Conservation (phyloP, 2,329 filamentous ascomycete species). For the Aspergillus nomiae region DNA sequence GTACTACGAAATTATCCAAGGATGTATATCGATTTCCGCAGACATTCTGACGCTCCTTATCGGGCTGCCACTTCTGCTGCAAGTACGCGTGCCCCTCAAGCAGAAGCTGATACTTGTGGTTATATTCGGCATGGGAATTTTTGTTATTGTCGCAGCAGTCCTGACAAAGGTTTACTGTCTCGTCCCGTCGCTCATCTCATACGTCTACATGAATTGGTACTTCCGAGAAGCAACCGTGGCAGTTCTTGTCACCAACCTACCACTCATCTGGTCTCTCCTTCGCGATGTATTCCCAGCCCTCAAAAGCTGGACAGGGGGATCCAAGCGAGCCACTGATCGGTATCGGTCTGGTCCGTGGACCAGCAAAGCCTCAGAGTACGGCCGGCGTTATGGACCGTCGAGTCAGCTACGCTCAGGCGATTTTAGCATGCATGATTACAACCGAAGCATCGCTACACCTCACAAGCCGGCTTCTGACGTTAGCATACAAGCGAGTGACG, state of each 20-base stretch:
- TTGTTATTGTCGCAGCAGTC: constrained; percentile 52
- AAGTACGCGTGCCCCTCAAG: constrained; percentile 42
- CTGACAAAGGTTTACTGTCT: constrained; percentile 54
- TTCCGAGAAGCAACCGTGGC: constrained; percentile 49
- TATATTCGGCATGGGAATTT: constrained; percentile 49
- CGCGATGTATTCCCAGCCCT: constrained; percentile 50
- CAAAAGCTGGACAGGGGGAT: constrained; percentile 44
- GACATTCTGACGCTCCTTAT: constrained; percentile 47
- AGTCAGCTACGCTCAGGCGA: constrained; percentile 32
- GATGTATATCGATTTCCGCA: constrained; percentile 48
- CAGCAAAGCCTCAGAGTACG: constrained; percentile 29
- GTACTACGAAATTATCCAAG: constrained; percentile 49
- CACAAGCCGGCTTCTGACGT: constrained; percentile 32
- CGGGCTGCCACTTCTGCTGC: constrained; percentile 45
- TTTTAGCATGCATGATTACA: constrained; percentile 34
- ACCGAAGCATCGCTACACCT: constrained; percentile 27
- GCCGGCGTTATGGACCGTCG: constrained; percentile 29
- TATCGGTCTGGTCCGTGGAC: constrained; percentile 37
- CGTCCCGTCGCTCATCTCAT: constrained; percentile 43
- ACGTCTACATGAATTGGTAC: constrained; percentile 52
- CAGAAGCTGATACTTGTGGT: constrained; percentile 47
- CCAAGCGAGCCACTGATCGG: constrained; percentile 34
- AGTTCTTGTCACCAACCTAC: constrained; percentile 54
- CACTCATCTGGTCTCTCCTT: constrained; percentile 54
- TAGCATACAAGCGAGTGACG: constrained; percentile 29